Conservation (phyloP, 2,329 filamentous ascomycete genomes). For the Ophiostoma sp. region DNA sequence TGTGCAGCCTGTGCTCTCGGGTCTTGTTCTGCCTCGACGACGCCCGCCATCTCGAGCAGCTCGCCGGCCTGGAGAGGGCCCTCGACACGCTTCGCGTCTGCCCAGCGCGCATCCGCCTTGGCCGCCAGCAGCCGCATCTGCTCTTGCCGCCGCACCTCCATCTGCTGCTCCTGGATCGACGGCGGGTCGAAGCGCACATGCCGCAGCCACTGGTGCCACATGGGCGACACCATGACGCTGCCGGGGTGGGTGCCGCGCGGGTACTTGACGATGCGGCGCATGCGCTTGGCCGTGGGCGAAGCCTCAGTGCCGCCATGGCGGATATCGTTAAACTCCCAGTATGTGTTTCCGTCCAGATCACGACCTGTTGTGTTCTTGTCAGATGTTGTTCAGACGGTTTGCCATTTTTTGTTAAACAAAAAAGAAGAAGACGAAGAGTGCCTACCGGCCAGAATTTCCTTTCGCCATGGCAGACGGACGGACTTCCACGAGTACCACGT, state of each 20-base stretch:
- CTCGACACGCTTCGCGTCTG: conserved; percentile 42
- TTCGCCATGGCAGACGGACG: conserved; percentile 59
- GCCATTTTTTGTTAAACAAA: background rate
- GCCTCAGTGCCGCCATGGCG: conserved; percentile 34
- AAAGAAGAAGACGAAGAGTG: too few species aligned
- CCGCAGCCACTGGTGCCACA: conserved; percentile 66
- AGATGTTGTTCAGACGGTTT: background rate
- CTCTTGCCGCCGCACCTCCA: conserved; percentile 49
- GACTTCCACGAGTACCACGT: conserved; percentile 60
- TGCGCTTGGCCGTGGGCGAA: conserved; percentile 35
- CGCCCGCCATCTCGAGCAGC: conserved; percentile 1
- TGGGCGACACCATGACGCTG: conserved; percentile 53
- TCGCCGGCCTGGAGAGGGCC: conserved; percentile 17
- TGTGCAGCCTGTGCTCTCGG: conserved; percentile 26
- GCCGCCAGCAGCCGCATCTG: conserved; percentile 54
- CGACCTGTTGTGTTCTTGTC: conserved; percentile 45
- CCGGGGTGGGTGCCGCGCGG: conserved; percentile 50
- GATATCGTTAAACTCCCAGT: conserved; percentile 60
- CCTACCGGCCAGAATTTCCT: conserved; percentile 56
- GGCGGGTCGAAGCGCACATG: conserved; percentile 53
- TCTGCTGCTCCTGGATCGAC: conserved; percentile 51
- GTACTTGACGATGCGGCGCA: conserved; percentile 59
- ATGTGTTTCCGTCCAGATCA: conserved; percentile 62
- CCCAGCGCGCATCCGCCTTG: conserved; percentile 60
- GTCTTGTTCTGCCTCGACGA: conserved; percentile 24